These are phyloP conservation scores for Knoxia roxburghii DNA, from an alignment of 257 asterid genomes.

Conservation along the genomic window DNA sequence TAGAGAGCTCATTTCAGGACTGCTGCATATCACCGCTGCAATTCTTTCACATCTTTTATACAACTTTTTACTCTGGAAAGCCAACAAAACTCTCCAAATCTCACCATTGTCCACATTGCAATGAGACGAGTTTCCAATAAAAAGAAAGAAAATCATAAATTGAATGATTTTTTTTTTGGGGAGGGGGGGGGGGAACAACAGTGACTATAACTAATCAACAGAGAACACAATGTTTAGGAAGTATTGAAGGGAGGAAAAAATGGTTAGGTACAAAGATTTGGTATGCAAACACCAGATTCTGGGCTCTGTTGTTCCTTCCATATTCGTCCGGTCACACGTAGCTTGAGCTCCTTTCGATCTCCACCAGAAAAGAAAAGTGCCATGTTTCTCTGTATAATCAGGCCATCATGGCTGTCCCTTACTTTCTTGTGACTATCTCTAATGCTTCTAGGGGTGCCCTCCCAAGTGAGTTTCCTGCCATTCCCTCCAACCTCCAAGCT, in stretches of 20 bases:
- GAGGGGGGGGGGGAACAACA: slow-evolving; percentile 6
- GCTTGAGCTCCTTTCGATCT: slow-evolving; percentile 83
- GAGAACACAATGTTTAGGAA: background rate
- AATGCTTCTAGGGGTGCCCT: slow-evolving; percentile 84
- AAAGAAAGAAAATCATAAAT: background rate
- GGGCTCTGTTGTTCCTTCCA: slow-evolving; percentile 83
- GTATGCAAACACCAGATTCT: slow-evolving; percentile 69
- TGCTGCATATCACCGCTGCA: too few species aligned
- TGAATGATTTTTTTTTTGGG: slow-evolving; percentile 5
- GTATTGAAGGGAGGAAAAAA: background rate
- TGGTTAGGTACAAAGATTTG: slow-evolving; percentile 57
- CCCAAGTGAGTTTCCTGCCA: slow-evolving; percentile 79
- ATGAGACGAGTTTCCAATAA: background rate
- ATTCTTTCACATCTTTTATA: too few species aligned
- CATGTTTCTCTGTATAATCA: slow-evolving; percentile 68
- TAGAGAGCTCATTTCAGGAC: too few species aligned
- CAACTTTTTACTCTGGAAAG: too few species aligned
- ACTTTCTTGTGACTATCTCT: slow-evolving; percentile 82
- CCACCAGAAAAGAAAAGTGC: slow-evolving; percentile 86
- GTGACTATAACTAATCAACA: background rate
- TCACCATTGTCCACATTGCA: slow-evolving; percentile 9
- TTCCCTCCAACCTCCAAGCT: slow-evolving; percentile 88
- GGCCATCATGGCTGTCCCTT: slow-evolving; percentile 83
- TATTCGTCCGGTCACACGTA: slow-evolving; percentile 75
- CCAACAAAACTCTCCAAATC: too few species aligned